A percentile compares a stretch with the other conserved stretches of the same genome.
These are phyloP conservation scores for Ophiostoma ips DNA, from an alignment of 2,329 filamentous ascomycete species.

Conservation along the genomic window DNA sequence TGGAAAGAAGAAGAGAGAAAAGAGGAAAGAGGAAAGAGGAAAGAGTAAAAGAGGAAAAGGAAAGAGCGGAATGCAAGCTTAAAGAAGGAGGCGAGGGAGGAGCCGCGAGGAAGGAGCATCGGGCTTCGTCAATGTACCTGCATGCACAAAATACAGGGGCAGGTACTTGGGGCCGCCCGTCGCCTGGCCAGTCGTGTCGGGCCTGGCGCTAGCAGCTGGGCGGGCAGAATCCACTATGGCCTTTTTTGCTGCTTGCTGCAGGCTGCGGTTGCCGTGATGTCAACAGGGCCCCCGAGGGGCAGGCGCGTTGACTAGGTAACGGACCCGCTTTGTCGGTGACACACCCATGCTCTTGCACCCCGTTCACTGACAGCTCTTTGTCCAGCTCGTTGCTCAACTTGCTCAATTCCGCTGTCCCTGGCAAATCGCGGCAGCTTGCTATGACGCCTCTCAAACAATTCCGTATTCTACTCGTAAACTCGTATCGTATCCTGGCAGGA, in stretches of 20 bases:
- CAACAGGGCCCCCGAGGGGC: constrained; percentile 9
- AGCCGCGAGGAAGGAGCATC: not conserved
- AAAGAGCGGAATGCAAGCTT: not conserved
- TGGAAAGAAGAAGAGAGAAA: constrained; percentile 1
- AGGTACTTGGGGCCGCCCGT: constrained; percentile 2
- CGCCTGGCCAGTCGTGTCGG: not conserved
- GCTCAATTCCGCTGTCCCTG: too few species aligned
- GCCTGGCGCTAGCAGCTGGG: not conserved
- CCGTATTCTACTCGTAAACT: too few species aligned
- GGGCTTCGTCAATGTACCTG: not conserved
- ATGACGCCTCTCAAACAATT: too few species aligned
- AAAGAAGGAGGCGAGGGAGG: not conserved
- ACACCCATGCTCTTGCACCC: not conserved
- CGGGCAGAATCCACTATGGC: not conserved
- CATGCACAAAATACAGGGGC: not conserved
- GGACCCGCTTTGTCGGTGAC: not conserved
- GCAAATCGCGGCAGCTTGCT: too few species aligned
- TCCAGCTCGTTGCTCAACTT: too few species aligned
- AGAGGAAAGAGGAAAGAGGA: constrained; percentile 5
- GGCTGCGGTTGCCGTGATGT: constrained; percentile 13
- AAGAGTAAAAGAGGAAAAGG: not conserved
- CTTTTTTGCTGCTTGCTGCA: not conserved
- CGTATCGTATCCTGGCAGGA: too few species aligned
- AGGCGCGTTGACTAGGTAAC: constrained; percentile 11
- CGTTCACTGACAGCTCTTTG: too few species aligned